Percentiles rank a stretch among this genome's conserved stretches.
These are phyloP conservation scores for Annulohypoxylon moriforme DNA, from an alignment of 495 filamentous ascomycete species.

Conservation along the genomic window DNA sequence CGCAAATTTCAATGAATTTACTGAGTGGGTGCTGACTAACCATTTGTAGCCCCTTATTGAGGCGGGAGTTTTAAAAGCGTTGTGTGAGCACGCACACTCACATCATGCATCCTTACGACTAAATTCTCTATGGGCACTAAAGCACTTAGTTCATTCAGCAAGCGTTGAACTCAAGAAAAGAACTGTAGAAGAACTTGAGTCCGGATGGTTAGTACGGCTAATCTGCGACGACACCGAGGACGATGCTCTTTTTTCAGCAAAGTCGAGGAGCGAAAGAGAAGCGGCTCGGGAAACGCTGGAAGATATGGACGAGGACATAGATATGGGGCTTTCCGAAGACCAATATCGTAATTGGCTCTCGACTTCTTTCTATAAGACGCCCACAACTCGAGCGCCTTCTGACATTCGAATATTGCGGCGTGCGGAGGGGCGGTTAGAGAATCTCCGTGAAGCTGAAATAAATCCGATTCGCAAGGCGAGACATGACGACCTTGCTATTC, in stretches of 20 bases:
- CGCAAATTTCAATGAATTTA: not conserved
- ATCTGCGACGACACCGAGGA: slow-evolving; percentile 71
- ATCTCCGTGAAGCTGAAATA: slow-evolving; percentile 66
- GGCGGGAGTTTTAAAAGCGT: slow-evolving; percentile 76
- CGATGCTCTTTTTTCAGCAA: slow-evolving; percentile 54
- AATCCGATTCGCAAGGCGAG: slow-evolving; percentile 69
- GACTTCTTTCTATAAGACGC: slow-evolving; percentile 40
- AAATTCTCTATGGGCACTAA: slow-evolving; percentile 91
- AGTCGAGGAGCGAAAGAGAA: slow-evolving; percentile 46
- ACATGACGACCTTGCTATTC: slow-evolving; percentile 83
- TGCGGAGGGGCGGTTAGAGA: slow-evolving; percentile 62
- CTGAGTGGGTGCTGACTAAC: not conserved
- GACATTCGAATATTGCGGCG: slow-evolving; percentile 51
- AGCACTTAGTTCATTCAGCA: slow-evolving; percentile 80
- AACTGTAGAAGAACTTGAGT: slow-evolving; percentile 78
- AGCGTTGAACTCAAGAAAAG: slow-evolving; percentile 76
- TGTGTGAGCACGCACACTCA: slow-evolving; percentile 88
- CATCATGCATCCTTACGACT: slow-evolving; percentile 76
- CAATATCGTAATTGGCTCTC: slow-evolving; percentile 50
- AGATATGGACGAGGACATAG: slow-evolving; percentile 74
- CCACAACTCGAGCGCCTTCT: slow-evolving; percentile 20
- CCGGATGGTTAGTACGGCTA: slow-evolving; percentile 81
- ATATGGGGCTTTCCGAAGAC: slow-evolving; percentile 55
- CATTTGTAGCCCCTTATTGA: slow-evolving; percentile 73
- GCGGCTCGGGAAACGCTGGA: slow-evolving; percentile 51